Percentiles rank a stretch among this genome's conserved stretches.
phyloP scores from a whole-genome alignment of 805 yeast genomes.

The Torulaspora microellipsoides region DNA sequence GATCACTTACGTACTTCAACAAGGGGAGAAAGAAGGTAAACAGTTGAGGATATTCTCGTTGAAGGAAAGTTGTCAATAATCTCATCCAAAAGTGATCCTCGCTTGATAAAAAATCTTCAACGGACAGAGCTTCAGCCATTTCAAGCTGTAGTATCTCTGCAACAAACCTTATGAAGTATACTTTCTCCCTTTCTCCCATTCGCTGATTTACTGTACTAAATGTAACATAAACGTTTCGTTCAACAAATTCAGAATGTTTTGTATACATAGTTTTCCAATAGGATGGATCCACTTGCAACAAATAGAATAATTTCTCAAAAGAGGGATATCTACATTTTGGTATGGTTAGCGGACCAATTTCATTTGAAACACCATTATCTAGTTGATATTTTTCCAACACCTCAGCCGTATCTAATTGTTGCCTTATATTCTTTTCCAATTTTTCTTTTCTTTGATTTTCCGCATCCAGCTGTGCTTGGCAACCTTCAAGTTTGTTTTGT shows the following conservation, averaged over 20 bases:
- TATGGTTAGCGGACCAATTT: constrained; percentile 8
- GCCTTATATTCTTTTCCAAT: constrained; percentile 68
- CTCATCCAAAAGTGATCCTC: constrained; percentile 41
- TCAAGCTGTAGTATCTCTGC: constrained; percentile 42
- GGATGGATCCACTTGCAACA: constrained; percentile 76
- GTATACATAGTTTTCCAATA: constrained; percentile 59
- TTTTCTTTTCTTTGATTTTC: constrained; percentile 67
- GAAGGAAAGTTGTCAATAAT: constrained; percentile 38
- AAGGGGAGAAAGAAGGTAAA: constrained; percentile 37
- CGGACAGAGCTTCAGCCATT: constrained; percentile 27
- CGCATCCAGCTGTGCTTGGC: constrained; percentile 64
- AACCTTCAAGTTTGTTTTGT: constrained; percentile 62
- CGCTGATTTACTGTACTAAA: constrained; percentile 30
- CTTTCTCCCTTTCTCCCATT: constrained; percentile 58
- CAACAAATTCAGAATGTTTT: constrained; percentile 30
- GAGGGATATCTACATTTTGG: constrained; percentile 21
- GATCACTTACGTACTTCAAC: constrained; percentile 35
- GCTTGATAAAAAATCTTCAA: constrained; percentile 26
- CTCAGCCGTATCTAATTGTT: constrained; percentile 72
- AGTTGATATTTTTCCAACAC: constrained; percentile 72
- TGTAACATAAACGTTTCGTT: constrained; percentile 27
- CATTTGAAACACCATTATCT: constrained; percentile 41
- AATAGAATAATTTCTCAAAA: constrained; percentile 73
- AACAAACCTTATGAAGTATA: constrained; percentile 56
- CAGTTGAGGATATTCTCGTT: constrained; percentile 35